phyloP scores from a whole-genome alignment of 1,284 basidiomycete genomes.

The Irpex rosettiformis region DNA sequence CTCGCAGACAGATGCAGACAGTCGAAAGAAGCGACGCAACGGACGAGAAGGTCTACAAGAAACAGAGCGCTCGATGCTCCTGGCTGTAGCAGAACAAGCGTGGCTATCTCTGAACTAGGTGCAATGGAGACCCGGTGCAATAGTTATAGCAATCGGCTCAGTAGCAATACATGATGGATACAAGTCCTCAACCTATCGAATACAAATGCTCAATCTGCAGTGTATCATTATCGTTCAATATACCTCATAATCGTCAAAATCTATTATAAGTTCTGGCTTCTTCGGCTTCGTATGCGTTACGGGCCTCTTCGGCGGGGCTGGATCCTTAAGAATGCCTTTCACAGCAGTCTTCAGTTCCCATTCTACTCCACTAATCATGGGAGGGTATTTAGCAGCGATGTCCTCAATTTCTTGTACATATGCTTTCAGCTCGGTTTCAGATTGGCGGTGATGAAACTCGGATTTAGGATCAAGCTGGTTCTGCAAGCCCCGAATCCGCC shows the following conservation, averaged over 20 bases:
- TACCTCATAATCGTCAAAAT: not conserved
- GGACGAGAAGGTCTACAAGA: not conserved
- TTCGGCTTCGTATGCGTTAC: too few species aligned
- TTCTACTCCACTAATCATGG: constrained; percentile 17
- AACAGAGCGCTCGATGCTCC: not conserved
- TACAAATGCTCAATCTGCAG: not conserved
- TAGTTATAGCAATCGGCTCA: not conserved
- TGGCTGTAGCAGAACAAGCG: not conserved
- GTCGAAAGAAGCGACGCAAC: not conserved
- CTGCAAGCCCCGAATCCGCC: constrained; percentile 16
- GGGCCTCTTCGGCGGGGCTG: constrained; percentile 7
- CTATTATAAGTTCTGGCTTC: not conserved
- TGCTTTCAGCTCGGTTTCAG: constrained; percentile 18
- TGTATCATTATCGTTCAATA: not conserved
- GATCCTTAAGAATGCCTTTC: constrained; percentile 20
- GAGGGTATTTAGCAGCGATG: constrained; percentile 16
- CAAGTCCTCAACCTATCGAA: not conserved
- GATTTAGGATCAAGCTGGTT: constrained; percentile 18
- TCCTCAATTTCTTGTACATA: constrained; percentile 12
- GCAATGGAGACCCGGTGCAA: not conserved
- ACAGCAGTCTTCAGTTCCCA: constrained; percentile 24
- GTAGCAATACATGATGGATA: not conserved
- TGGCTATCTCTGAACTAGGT: not conserved
- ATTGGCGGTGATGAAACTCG: constrained; percentile 19
- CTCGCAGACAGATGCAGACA: not conserved